Evolutionary conservation across 495 filamentous ascomycete species (phyloP).

Genomic region (Aspergillus sparsus): DNA sequence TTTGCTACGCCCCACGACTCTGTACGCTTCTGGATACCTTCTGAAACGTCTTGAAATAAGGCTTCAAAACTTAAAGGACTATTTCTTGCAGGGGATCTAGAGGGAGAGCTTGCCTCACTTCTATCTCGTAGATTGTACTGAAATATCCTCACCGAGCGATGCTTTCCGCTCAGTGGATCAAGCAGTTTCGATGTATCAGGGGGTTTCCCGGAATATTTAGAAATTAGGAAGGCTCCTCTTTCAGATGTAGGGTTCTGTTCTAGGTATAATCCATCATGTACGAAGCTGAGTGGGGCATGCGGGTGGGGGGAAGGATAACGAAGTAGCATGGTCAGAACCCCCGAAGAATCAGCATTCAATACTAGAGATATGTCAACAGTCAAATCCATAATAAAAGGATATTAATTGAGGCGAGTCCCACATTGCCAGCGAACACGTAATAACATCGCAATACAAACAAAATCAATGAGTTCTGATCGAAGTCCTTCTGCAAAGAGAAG

Average conservation of each 20-base stretch:
- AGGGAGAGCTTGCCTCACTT: constrained; percentile 37
- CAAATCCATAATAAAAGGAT: background rate
- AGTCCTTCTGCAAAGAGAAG: constrained; percentile 86
- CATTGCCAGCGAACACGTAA: constrained; percentile 88
- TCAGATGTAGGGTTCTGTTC: constrained; percentile 70
- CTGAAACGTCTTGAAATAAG: constrained; percentile 82
- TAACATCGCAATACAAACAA: constrained; percentile 92
- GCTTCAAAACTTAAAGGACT: constrained; percentile 69
- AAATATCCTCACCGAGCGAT: constrained; percentile 29
- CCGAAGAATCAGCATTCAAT: constrained; percentile 80
- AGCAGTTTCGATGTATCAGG: constrained; percentile 46
- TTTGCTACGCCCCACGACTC: constrained; percentile 89
- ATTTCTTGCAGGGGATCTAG: constrained; percentile 55
- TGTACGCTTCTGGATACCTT: constrained; percentile 75
- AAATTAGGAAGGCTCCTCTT: constrained; percentile 73
- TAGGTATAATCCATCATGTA: constrained; percentile 86
- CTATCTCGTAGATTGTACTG: constrained; percentile 35
- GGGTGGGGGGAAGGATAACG: constrained; percentile 70
- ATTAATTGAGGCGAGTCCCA: constrained; percentile 44
- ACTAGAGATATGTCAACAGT: constrained; percentile 55
- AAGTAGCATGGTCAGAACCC: constrained; percentile 75
- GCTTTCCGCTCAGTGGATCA: constrained; percentile 34
- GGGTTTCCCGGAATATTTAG: constrained; percentile 74
- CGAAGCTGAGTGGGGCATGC: constrained; percentile 71
- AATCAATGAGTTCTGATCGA: constrained; percentile 76